Conservation (phyloP, 2,329 filamentous ascomycete species). For the Verticillium zaregamsianum region DNA sequence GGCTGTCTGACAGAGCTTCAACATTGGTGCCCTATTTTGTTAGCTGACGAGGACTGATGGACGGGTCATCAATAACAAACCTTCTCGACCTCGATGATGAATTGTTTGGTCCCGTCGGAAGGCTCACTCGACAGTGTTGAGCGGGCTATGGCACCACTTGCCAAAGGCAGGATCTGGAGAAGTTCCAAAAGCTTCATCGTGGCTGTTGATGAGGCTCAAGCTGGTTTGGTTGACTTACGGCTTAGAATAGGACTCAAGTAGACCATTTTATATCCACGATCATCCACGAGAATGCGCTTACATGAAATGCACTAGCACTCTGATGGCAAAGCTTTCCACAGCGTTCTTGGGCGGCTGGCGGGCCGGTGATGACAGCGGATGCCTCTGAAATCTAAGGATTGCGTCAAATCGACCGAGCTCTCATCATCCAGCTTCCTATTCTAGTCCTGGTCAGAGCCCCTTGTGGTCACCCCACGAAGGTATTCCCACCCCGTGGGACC, state of each 20-base stretch:
- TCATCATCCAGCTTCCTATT: not conserved
- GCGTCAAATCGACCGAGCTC: not conserved
- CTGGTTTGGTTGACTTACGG: too few relatives aligned
- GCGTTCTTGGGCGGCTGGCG: not conserved
- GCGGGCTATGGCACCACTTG: not conserved
- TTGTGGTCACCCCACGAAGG: not conserved
- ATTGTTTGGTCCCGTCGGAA: not conserved
- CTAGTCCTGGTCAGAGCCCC: not conserved
- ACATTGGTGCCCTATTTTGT: not conserved
- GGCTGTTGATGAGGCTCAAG: not conserved
- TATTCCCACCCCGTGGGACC: too few relatives aligned
- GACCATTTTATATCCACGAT: too few relatives aligned
- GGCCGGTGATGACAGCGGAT: not conserved
- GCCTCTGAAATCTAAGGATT: not conserved
- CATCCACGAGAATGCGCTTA: too few relatives aligned
- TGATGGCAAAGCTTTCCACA: too few relatives aligned
- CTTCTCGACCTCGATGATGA: slow-evolving; percentile 1
- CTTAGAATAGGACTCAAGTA: too few relatives aligned
- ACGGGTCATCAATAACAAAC: not conserved
- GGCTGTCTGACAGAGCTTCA: not conserved
- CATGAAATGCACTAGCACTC: too few relatives aligned
- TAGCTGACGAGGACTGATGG: not conserved
- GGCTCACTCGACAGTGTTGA: not conserved
- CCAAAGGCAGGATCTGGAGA: not conserved
- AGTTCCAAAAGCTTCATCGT: not conserved